A percentile compares a stretch with the other conserved stretches of the same genome.
These are phyloP conservation scores for Trypethelium eluteriae DNA, from an alignment of 495 filamentous ascomycete species.

Conservation along the genomic window DNA sequence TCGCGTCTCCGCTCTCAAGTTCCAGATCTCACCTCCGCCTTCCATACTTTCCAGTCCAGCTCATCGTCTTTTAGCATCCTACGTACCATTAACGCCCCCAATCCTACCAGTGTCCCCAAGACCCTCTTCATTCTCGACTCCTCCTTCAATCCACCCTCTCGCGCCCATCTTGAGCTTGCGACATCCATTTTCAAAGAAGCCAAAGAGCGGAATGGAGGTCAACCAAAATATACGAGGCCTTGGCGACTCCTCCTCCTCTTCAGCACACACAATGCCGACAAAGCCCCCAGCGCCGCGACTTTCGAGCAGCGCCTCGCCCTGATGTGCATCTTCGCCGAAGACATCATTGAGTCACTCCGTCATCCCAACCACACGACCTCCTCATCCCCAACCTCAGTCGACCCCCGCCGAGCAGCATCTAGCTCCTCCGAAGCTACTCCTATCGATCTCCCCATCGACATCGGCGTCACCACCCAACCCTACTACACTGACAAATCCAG, in stretches of 20 bases:
- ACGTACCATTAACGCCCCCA: slow-evolving; percentile 34
- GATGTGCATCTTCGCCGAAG: slow-evolving; percentile 74
- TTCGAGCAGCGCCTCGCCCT: slow-evolving; percentile 78
- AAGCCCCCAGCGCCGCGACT: slow-evolving; percentile 69
- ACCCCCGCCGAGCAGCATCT: too few relatives aligned
- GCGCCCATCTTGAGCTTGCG: slow-evolving; percentile 72
- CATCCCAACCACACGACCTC: neutral
- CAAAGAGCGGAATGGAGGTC: slow-evolving; percentile 12
- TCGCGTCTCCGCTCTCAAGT: slow-evolving; percentile 20
- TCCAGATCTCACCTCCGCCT: slow-evolving; percentile 34
- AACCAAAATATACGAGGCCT: slow-evolving; percentile 18
- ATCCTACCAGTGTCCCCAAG: slow-evolving; percentile 22
- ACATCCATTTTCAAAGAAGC: slow-evolving; percentile 49
- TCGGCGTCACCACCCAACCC: slow-evolving; percentile 72
- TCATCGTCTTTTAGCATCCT: slow-evolving; percentile 52
- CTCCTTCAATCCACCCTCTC: slow-evolving; percentile 88
- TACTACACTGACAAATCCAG: slow-evolving; percentile 78
- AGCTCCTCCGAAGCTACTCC: neutral
- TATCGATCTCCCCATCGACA: slow-evolving; percentile 49
- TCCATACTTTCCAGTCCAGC: slow-evolving; percentile 53
- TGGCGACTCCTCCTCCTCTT: slow-evolving; percentile 70
- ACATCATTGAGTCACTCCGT: slow-evolving; percentile 37
- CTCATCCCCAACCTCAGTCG: too few relatives aligned
- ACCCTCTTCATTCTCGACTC: slow-evolving; percentile 83
- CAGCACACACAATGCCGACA: slow-evolving; percentile 88